Base-by-base conservation (phyloP, 306 rosid genomes). In the Dicorynia guianensis region DNA sequence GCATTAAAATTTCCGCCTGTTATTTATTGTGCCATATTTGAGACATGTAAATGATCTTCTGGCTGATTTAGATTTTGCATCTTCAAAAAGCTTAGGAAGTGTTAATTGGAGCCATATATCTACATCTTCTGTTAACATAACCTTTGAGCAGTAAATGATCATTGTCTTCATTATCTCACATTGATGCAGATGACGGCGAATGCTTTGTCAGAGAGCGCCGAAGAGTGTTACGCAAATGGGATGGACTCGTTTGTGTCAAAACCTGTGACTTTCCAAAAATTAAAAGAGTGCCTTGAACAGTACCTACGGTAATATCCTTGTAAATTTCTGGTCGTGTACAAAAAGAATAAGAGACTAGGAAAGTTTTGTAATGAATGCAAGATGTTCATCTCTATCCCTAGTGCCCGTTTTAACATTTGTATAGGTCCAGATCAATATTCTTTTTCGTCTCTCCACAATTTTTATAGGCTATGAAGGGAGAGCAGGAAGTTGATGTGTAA, bases 231-330 rank as follows among this genome's bases (percentile, higher is more conserved):
- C 42, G 89, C 89, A 71, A 85, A 86, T 63, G 98, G 98, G 11
- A 90, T 93, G 98, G 98, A 93, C 78, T 90, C 96, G 1, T 93
- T 93, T 62, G 88, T 93, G 54, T 87, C 97, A 35, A 93, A 93
- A 79, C 98, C 98, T 3, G 91, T 93, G 48, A 89, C 93, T 38
- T 83, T 89, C 77, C 97, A 87, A 77, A 90, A 83, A 69, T 62
- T 93, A 80, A 91, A 86, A 65, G 87, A 87, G 15, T 86, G 87
- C 69, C 83, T 93, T 12, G 81, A 86, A 42, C 91, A 85, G 46
- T 87, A 84, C 80, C 71, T 93, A 39, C 71, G 78, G 53, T 67
- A 74, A 85, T 17, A 44, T 44, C 79, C 53, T 66, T 90, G 93
- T 86, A 90, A 85, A 84, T 74, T 76, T 64, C 69, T 50, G 85